phyloP scores from a whole-genome alignment of 495 filamentous ascomycete genomes.

The Xylaria palmicola region DNA sequence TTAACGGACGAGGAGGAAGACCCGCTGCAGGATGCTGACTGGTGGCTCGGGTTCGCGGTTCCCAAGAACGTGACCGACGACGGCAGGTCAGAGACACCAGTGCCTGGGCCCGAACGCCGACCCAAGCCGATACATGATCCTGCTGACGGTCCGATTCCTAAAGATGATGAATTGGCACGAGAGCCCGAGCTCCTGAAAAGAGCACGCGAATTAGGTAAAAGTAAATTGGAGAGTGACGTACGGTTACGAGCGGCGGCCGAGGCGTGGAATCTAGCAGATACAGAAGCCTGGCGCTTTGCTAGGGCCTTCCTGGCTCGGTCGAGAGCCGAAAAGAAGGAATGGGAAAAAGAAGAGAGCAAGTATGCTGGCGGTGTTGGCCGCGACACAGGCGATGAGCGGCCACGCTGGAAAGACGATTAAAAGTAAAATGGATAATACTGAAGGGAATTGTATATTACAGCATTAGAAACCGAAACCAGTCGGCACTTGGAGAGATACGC shows the following conservation, averaged over 20 bases:
- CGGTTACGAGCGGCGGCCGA: conserved; percentile 65
- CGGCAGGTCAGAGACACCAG: conserved; percentile 53
- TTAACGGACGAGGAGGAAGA: conserved; percentile 67
- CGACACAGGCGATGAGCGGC: conserved; percentile 27
- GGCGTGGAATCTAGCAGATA: conserved; percentile 91
- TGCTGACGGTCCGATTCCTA: conserved; percentile 48
- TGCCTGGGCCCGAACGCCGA: conserved; percentile 41
- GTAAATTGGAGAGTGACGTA: conserved; percentile 35
- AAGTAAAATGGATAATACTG: conserved; percentile 28
- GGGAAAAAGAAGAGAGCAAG: conserved; percentile 68
- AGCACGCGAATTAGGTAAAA: conserved; percentile 54
- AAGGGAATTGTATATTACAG: conserved; percentile 15
- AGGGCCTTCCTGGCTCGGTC: conserved; percentile 65
- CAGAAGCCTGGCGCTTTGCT: conserved; percentile 90
- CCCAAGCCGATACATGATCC: conserved; percentile 38
- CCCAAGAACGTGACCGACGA: conserved; percentile 54
- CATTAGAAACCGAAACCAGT: conserved; percentile 9
- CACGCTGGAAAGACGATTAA: conserved; percentile 31
- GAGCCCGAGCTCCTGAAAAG: conserved; percentile 65
- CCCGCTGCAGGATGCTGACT: conserved; percentile 69
- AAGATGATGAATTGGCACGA: conserved; percentile 45
- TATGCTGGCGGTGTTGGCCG: conserved; percentile 58
- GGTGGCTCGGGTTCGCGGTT: conserved; percentile 84
- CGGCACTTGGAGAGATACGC: conserved; percentile 13
- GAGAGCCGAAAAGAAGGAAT: conserved; percentile 59